These are phyloP conservation scores for Spiromastix sp. DNA, from an alignment of 2,329 filamentous ascomycete species.

Conservation along the genomic window DNA sequence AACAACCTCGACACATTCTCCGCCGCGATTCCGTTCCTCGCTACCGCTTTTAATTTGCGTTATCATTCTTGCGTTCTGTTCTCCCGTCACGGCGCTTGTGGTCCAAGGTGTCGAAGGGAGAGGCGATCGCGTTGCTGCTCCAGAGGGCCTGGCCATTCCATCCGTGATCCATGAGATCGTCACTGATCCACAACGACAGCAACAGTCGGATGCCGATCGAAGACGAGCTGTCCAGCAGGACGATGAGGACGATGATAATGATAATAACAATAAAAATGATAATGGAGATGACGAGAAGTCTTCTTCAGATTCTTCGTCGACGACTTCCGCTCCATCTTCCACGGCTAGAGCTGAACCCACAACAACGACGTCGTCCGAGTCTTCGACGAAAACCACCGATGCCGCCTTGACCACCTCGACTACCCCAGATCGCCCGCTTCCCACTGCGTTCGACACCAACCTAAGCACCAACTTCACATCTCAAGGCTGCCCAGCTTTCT, in stretches of 20 bases:
- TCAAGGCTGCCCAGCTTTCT: slow-evolving; percentile 43
- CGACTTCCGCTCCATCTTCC: background rate
- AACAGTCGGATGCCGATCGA: background rate
- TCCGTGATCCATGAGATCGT: slow-evolving; percentile 15
- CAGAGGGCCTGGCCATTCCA: too few species aligned
- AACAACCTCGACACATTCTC: background rate
- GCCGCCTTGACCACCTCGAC: slow-evolving; percentile 4
- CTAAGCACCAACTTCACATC: slow-evolving; percentile 52
- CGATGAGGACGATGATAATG: background rate
- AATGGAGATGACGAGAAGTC: background rate
- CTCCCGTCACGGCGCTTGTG: background rate
- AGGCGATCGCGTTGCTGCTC: too few species aligned
- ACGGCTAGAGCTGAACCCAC: background rate
- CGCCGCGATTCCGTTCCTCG: slow-evolving; percentile 1
- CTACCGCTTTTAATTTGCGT: slow-evolving; percentile 6
- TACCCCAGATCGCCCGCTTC: slow-evolving; percentile 32
- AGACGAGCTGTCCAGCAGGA: background rate
- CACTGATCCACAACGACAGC: slow-evolving; percentile 9
- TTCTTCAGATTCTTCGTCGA: background rate
- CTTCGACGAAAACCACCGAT: slow-evolving; percentile 10
- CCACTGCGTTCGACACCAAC: slow-evolving; percentile 57
- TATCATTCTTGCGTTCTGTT: slow-evolving; percentile 2
- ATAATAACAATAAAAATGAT: background rate
- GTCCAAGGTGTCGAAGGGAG: too few species aligned
- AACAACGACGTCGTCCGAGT: slow-evolving; percentile 1